phyloP scores from a whole-genome alignment of 371 early-diverging fungal species.

The Zychaea mexicana region DNA sequence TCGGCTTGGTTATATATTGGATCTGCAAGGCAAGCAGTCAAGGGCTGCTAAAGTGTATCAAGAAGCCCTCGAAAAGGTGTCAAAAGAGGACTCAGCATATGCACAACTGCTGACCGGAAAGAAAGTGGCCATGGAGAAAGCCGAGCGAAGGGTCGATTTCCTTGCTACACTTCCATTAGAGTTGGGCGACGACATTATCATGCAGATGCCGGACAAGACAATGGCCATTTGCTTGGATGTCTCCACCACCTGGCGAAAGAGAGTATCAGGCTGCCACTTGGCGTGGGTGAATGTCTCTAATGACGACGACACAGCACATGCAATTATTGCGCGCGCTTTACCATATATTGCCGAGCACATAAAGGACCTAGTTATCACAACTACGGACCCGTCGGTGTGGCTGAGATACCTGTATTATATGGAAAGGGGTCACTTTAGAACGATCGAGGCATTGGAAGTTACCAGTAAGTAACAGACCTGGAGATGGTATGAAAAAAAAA shows the following conservation, averaged over 20 bases:
- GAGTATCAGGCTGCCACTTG: neutral
- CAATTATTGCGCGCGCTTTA: neutral
- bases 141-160: neutral
- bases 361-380: neutral
- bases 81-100: neutral
- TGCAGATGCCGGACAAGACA: neutral
- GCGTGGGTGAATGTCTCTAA: slow-evolving; percentile 2
- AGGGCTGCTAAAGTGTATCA: slow-evolving; percentile 1
- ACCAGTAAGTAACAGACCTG: neutral
- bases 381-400: neutral
- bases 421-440: neutral
- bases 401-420: neutral
- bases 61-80: neutral
- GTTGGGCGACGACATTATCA: neutral
- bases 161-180: slow-evolving; percentile 1
- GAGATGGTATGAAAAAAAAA: too few relatives aligned
- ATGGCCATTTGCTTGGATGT: slow-evolving; percentile 4
- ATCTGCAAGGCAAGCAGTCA: slow-evolving; percentile 5
- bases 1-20: slow-evolving; percentile 6
- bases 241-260: neutral
- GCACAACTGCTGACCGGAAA: neutral
- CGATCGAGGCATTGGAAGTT: neutral
- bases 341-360: neutral
- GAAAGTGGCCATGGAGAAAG: neutral
- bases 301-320: neutral